Percentiles rank a stretch among this genome's conserved stretches.
phyloP scores from a whole-genome alignment of 108 stramenopile species.

The Cyclotella cryptica region DNA sequence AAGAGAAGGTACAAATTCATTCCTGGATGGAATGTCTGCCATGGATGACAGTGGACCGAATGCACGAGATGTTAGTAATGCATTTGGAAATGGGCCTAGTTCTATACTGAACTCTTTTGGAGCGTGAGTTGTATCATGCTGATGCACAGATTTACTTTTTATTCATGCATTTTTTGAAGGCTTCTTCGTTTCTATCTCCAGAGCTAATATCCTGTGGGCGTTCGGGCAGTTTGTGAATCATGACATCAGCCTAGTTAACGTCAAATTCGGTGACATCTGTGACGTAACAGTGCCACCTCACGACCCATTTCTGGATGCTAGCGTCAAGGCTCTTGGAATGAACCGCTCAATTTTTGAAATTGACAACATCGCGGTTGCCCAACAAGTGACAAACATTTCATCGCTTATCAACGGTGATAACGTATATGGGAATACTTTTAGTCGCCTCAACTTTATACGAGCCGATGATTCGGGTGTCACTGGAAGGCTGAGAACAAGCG shows the following conservation, averaged over 20 bases:
- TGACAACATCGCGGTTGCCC: background rate
- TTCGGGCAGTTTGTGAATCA: slow-evolving; percentile 52
- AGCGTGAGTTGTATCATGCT: slow-evolving; percentile 4
- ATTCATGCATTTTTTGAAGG: background rate
- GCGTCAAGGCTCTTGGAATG: background rate
- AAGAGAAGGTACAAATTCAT: slow-evolving; percentile 13
- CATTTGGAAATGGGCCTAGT: slow-evolving; percentile 8
- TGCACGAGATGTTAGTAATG: slow-evolving; percentile 28
- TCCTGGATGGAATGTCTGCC: slow-evolving; percentile 11
- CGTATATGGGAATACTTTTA: slow-evolving; percentile 22
- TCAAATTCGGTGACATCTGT: background rate
- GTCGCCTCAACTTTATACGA: slow-evolving; percentile 12
- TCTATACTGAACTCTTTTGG: slow-evolving; percentile 20
- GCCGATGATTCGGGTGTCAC: slow-evolving; percentile 17
- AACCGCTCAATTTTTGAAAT: slow-evolving; percentile 9
- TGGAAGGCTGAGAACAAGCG: slow-evolving; percentile 16
- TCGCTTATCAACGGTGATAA: slow-evolving; percentile 11
- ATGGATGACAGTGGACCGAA: slow-evolving; percentile 21
- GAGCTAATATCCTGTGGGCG: slow-evolving; percentile 39
- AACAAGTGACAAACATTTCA: slow-evolving; percentile 16
- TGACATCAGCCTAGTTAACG: slow-evolving; percentile 36
- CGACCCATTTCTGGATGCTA: slow-evolving; percentile 26
- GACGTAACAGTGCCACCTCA: slow-evolving; percentile 21
- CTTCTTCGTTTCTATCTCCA: background rate
- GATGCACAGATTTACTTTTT: background rate